A percentile compares a stretch with the other conserved stretches of the same genome.
Evolutionary conservation across 192 early-diverging fungal species (phyloP).

Genomic region (Coemansia sp.): DNA sequence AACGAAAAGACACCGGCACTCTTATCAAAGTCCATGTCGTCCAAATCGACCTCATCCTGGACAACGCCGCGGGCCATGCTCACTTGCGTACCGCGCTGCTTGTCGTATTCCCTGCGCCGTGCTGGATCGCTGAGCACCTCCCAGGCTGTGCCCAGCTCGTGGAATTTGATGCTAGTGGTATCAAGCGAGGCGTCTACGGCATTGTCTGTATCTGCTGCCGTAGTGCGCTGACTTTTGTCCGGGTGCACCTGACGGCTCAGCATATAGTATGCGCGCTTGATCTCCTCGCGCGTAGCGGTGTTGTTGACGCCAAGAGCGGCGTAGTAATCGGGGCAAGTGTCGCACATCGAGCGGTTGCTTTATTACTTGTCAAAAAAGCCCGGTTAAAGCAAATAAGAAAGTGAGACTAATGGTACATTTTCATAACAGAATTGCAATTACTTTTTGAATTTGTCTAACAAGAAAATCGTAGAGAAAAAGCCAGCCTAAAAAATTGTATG

Average conservation of each 20-base stretch:
- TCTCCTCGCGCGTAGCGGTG: conserved; percentile 28
- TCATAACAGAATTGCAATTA: background rate
- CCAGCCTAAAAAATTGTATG: too few species aligned
- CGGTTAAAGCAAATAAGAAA: background rate
- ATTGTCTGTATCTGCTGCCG: background rate
- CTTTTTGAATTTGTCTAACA: too few species aligned
- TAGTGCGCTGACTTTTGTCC: conserved; percentile 20
- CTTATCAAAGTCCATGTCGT: conserved; percentile 79
- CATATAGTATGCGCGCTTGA: conserved; percentile 44
- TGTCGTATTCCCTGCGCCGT: conserved; percentile 38
- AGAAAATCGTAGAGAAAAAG: too few species aligned
- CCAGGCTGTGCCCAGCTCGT: conserved; percentile 48
- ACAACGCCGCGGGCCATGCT: conserved; percentile 56
- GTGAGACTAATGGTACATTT: background rate
- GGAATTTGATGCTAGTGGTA: conserved; percentile 14
- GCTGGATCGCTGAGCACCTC: conserved; percentile 30
- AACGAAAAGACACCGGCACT: conserved; percentile 49
- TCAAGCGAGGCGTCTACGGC: background rate
- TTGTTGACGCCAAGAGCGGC: conserved; percentile 16
- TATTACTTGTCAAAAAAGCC: background rate
- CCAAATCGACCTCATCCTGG: conserved; percentile 76
- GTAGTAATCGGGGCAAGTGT: conserved; percentile 23
- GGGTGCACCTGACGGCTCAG: conserved; percentile 42
- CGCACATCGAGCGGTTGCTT: background rate
- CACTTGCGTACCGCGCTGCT: conserved; percentile 3